Conservation (phyloP, 2,329 filamentous ascomycete genomes). For the Colletotrichum eremochloae region DNA sequence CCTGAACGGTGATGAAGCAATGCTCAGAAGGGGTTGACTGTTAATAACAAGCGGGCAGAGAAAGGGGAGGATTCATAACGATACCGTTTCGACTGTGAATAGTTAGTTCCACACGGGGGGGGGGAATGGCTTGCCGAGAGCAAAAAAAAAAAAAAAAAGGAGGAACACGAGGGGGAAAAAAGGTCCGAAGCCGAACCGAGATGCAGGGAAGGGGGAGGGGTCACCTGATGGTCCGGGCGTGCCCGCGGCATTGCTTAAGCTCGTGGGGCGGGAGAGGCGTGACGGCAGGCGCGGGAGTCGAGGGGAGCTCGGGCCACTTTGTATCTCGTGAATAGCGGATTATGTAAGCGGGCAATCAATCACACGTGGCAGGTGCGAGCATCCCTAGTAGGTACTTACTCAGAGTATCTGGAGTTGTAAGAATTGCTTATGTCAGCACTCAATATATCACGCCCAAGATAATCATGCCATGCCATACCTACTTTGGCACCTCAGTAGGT, state of each 20-base stretch:
- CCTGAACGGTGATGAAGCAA: not conserved
- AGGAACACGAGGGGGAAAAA: not conserved
- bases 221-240: not conserved
- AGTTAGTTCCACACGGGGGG: too few species aligned
- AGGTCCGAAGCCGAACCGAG: too few species aligned
- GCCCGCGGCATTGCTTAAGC: not conserved
- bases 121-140: too few species aligned
- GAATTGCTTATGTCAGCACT: too few species aligned
- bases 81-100: not conserved
- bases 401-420: too few species aligned
- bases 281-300: not conserved
- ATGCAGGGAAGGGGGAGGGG: not conserved
- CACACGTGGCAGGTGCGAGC: not conserved
- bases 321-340: not conserved
- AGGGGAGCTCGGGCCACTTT: conserved; percentile 6
- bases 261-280: not conserved
- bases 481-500: too few species aligned
- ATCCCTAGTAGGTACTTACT: too few species aligned
- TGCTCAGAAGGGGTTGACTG: too few species aligned
- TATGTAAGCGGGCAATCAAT: not conserved
- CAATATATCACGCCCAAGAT: too few species aligned
- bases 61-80: not conserved
- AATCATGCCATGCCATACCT: too few species aligned
- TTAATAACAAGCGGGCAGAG: too few species aligned
- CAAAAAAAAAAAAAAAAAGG: not conserved